These are phyloP conservation scores for Phytophthora pisi DNA, from an alignment of 352 stramenopile genomes.

Conservation along the genomic window DNA sequence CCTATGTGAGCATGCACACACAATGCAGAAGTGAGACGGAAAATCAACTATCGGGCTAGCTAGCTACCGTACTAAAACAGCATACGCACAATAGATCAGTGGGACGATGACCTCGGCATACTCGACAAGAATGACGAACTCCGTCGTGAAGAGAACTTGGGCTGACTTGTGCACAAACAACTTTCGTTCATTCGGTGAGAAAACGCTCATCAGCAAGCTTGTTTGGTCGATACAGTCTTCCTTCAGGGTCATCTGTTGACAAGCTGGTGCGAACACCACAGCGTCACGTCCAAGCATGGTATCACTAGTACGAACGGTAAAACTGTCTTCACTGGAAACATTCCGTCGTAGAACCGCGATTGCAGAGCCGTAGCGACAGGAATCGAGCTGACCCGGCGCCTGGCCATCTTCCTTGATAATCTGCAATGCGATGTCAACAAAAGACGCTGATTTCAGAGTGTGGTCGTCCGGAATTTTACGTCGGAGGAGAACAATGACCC, in stretches of 20 bases:
- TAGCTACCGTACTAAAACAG: not conserved
- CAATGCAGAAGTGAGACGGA: too few species aligned
- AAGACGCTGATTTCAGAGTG: not conserved
- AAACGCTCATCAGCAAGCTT: not conserved
- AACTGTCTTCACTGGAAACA: not conserved
- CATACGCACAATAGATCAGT: conserved; percentile 1
- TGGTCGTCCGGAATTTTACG: not conserved
- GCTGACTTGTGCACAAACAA: not conserved
- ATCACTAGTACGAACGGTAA: too few species aligned
- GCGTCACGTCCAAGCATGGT: not conserved
- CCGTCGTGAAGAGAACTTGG: conserved; percentile 1
- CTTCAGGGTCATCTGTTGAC: not conserved
- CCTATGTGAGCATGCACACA: too few species aligned
- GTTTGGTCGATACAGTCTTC: not conserved
- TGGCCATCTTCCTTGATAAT: not conserved
- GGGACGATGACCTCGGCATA: not conserved
- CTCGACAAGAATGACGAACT: not conserved
- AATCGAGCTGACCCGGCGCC: not conserved
- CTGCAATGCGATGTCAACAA: not conserved
- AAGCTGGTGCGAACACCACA: not conserved
- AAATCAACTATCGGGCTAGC: too few species aligned
- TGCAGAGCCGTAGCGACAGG: not conserved
- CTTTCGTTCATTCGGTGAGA: not conserved
- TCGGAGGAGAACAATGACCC: not conserved
- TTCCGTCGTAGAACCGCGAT: not conserved